Base-by-base conservation (phyloP, 2,329 filamentous ascomycete species). In the Beauveria sp. region DNA sequence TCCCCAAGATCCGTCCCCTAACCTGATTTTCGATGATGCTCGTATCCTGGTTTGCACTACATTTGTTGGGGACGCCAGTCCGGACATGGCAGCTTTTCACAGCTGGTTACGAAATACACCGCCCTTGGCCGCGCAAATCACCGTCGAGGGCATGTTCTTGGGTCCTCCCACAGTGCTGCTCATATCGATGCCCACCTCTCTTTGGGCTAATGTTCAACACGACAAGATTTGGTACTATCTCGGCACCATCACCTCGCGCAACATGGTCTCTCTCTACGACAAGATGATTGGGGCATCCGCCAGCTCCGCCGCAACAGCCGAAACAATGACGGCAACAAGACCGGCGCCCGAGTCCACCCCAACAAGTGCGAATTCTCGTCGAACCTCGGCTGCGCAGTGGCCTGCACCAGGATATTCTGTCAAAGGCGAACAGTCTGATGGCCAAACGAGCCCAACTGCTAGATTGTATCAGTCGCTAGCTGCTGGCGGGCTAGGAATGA, bases 161-260 rank as follows among this genome's bases (percentile, higher is more conserved):
- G 86, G 85, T 0, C 85, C 85, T 0, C 85, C 85, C 1, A 88
- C 86, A 0, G 86, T 88, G 76, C 73, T 88, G 9, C 74, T 88
- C 34, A 84, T 88, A 60, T 88, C 85, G 4, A 88, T 88, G 82
- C 84, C 85, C 4, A 78, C 82, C 62, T 78, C 80, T 5, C 78
- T 88, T 16, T 88, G 84, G 83, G 84, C 82, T 65, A 78, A 86
- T 24, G 82, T 88, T 8, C 83, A 87, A 71, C 82, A 86, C 64
- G 84, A 88, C 65, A 87, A 87, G 67, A 84, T 87, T 24, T 88
- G 85, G 72, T 85, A 82, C 66, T 87, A 85, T 64, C 69, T 88
- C 51, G 86, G 86, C 38, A 85, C 85, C 66, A 83, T 88, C 66
- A 87, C 81, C 66, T 88, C 86, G 1, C 84, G 86, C 67, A 88